These are phyloP conservation scores for Clarireedia sp. DNA, from an alignment of 2,329 filamentous ascomycete genomes.

Conservation along the genomic window DNA sequence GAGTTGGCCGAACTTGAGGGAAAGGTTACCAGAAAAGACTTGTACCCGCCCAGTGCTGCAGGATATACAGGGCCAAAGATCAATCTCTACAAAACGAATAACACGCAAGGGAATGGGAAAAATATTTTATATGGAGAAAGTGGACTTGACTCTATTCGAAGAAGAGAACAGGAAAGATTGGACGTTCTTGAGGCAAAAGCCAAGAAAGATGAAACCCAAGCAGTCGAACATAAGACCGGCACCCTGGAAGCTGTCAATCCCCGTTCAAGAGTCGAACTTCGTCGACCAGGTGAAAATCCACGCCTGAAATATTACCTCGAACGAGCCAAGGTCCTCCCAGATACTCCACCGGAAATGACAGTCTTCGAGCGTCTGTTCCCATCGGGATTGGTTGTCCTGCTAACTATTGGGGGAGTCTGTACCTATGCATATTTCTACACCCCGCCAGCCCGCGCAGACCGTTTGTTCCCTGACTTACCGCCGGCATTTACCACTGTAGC, in stretches of 20 bases:
- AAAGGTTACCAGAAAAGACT: background rate
- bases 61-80: background rate
- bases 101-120: background rate
- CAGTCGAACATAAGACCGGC: slow-evolving; percentile 29
- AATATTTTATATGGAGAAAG: slow-evolving; percentile 49
- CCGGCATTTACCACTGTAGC: slow-evolving; percentile 58
- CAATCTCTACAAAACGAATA: background rate
- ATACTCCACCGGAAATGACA: slow-evolving; percentile 44
- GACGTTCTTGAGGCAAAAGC: slow-evolving; percentile 40
- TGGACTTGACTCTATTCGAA: slow-evolving; percentile 48
- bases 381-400: slow-evolving; percentile 40
- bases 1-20: slow-evolving; percentile 48
- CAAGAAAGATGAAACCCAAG: slow-evolving; percentile 33
- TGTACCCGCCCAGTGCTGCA: slow-evolving; percentile 24
- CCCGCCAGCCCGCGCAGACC: slow-evolving; percentile 38
- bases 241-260: slow-evolving; percentile 17
- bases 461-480: slow-evolving; percentile 53
- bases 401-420: slow-evolving; percentile 38
- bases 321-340: slow-evolving; percentile 42
- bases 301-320: slow-evolving; percentile 29
- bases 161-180: slow-evolving; percentile 38
- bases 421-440: slow-evolving; percentile 43
- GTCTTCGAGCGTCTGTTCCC: slow-evolving; percentile 49
- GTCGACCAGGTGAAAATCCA: slow-evolving; percentile 23
- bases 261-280: slow-evolving; percentile 22